These are phyloP conservation scores for Scleroderma bovista DNA, from an alignment of 768 basidiomycete species.

Conservation along the genomic window DNA sequence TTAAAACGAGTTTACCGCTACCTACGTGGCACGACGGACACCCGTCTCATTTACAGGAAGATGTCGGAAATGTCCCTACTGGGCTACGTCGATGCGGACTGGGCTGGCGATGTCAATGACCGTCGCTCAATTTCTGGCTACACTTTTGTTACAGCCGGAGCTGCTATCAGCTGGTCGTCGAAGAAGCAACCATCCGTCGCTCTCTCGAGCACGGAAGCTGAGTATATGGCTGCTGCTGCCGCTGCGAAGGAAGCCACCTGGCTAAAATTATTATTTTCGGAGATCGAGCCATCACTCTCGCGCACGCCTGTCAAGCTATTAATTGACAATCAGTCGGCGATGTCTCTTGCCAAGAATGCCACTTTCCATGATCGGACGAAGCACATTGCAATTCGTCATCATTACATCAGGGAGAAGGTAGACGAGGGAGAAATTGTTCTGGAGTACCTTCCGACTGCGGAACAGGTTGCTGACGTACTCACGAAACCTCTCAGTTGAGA, in stretches of 20 bases:
- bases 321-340: constrained; percentile 4
- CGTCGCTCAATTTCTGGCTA: constrained; percentile 20
- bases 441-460: constrained; percentile 9
- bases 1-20: background rate
- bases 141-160: constrained; percentile 28
- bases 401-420: background rate
- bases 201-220: constrained; percentile 33
- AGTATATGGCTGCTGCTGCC: constrained; percentile 38
- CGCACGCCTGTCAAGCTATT: constrained; percentile 6
- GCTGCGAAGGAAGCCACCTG: constrained; percentile 21
- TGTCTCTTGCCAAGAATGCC: background rate
- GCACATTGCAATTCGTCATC: constrained; percentile 1
- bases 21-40: background rate
- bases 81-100: background rate
- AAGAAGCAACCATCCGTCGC: constrained; percentile 9
- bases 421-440: too few species aligned
- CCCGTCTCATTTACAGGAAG: background rate
- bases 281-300: constrained; percentile 9
- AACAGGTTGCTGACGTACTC: constrained; percentile 24
- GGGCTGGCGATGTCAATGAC: background rate
- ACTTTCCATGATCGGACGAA: background rate
- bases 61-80: background rate
- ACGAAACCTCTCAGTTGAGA: constrained; percentile 15
- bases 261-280: constrained; percentile 16
- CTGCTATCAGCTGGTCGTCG: constrained; percentile 33